Conservation (phyloP, 1,284 basidiomycete species). For the Naganishia cerealis region DNA sequence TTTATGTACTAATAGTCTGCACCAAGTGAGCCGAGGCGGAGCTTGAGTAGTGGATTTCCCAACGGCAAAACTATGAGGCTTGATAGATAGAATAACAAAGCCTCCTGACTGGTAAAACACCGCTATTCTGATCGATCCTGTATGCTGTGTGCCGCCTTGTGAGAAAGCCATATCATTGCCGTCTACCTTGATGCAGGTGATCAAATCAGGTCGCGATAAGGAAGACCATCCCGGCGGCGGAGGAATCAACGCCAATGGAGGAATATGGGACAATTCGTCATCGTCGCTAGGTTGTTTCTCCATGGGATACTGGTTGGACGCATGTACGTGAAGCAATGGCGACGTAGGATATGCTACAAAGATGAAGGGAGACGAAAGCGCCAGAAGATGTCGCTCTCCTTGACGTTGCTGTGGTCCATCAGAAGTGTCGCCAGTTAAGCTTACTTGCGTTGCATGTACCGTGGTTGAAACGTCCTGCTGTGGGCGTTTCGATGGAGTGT, state of each 20-base stretch:
- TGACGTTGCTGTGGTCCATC: slow-evolving; percentile 39
- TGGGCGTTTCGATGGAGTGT: slow-evolving; percentile 7
- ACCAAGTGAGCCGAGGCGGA: slow-evolving; percentile 15
- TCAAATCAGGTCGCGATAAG: slow-evolving; percentile 47
- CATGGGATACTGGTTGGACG: slow-evolving; percentile 28
- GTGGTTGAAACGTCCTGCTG: not conserved
- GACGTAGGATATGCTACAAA: slow-evolving; percentile 47
- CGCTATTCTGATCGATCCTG: slow-evolving; percentile 42
- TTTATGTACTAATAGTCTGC: slow-evolving; percentile 8
- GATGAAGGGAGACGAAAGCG: slow-evolving; percentile 52
- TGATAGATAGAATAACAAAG: slow-evolving; percentile 45
- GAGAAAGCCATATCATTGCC: not conserved
- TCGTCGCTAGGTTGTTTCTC: not conserved
- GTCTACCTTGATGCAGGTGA: slow-evolving; percentile 50
- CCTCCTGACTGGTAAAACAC: slow-evolving; percentile 53
- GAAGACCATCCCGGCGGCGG: slow-evolving; percentile 54
- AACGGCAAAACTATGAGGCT: not conserved
- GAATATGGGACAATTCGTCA: not conserved
- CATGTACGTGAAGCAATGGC: slow-evolving; percentile 49
- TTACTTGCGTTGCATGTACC: not conserved
- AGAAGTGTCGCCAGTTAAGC: not conserved
- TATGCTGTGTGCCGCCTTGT: not conserved
- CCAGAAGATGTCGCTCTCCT: slow-evolving; percentile 35
- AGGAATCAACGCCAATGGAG: slow-evolving; percentile 49
- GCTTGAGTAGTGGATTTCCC: not conserved